These are phyloP conservation scores for Pseudomonodictys pantanalensis DNA, from an alignment of 495 filamentous ascomycete species.

Conservation along the genomic window DNA sequence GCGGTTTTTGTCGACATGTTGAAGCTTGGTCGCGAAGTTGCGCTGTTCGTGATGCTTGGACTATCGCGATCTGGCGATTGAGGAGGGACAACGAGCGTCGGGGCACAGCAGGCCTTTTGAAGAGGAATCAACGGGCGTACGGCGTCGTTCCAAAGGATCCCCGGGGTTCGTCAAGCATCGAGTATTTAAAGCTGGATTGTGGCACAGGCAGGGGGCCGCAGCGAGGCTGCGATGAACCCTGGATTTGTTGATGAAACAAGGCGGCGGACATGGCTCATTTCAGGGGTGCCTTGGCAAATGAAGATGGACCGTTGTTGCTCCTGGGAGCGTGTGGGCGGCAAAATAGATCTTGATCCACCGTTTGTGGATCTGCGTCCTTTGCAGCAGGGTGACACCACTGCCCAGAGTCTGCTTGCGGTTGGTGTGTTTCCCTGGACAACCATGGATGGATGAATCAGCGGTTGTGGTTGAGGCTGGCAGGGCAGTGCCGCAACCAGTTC, in stretches of 20 bases:
- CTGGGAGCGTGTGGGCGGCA: too few species aligned
- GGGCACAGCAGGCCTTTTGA: background rate
- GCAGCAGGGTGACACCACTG: background rate
- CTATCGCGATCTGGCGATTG: too few species aligned
- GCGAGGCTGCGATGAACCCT: too few species aligned
- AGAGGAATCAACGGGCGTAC: too few species aligned
- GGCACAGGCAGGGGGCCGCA: too few species aligned
- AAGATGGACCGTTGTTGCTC: too few species aligned
- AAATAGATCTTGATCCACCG: background rate
- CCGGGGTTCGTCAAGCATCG: too few species aligned
- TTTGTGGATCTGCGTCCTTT: background rate
- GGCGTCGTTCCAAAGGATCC: too few species aligned
- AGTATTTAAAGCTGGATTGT: too few species aligned
- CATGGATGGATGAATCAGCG: background rate
- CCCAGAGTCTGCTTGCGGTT: background rate
- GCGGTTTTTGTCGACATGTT: conserved; percentile 16
- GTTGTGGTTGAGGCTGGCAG: background rate
- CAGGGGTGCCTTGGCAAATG: too few species aligned
- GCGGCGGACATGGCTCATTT: too few species aligned
- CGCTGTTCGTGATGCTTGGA: background rate
- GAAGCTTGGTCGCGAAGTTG: background rate
- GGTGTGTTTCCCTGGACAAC: background rate
- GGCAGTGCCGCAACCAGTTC: background rate
- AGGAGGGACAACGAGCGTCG: background rate
- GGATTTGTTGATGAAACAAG: too few species aligned